Base-by-base conservation (phyloP, 164 flowering plant species). In the Amborella trichopoda region DNA sequence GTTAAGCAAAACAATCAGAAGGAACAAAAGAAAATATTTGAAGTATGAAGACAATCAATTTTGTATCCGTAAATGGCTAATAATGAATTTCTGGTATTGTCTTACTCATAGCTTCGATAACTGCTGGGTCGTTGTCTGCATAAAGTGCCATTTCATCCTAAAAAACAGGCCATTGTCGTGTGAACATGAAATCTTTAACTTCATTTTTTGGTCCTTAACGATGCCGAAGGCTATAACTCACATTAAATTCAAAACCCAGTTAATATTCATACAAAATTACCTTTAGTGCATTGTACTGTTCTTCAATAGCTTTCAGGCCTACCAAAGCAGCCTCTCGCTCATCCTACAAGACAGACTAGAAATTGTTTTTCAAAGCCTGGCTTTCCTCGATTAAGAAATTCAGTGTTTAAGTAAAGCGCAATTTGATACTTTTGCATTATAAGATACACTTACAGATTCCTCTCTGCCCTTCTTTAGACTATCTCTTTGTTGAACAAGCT, bases 71-170 rank as follows among this genome's bases (percentile, higher is more conserved):
- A n/a, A n/a, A n/a, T n/a, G n/a, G n/a, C n/a, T n/a, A n/a, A n/a
- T n/a, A n/a, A n/a, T n/a, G n/a, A n/a, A n/a, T n/a, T n/a, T n/a
- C n/a, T n/a, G n/a, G n/a, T n/a, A n/a, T n/a, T n/a, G n/a, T n/a
- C 79, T 63, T 58, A 70, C 96, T 82, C 95, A 76, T 82, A 64
- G 80, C 74, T 59, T 84, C 99, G 61, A 82, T 67, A 21, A 94
- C 73, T 58, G 94, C 94, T 14, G 95, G 99, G 68, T 93, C 99
- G 61, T 84, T 93, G 66, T 84, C 99, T 28, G 94, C 81, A 70
- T 75, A 84, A 30, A 70, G 74, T 41, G 30, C 69, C 81, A 91
- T 64, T 71, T 91, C 96, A 21, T 71, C 77, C 99, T 87, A 69
- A 28, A 57, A 39, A 46, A 56, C 20, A 49, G 28, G 17, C 48